Evolutionary conservation across 352 stramenopile genomes (phyloP).

Genomic region (Pythium phragmitis): DNA sequence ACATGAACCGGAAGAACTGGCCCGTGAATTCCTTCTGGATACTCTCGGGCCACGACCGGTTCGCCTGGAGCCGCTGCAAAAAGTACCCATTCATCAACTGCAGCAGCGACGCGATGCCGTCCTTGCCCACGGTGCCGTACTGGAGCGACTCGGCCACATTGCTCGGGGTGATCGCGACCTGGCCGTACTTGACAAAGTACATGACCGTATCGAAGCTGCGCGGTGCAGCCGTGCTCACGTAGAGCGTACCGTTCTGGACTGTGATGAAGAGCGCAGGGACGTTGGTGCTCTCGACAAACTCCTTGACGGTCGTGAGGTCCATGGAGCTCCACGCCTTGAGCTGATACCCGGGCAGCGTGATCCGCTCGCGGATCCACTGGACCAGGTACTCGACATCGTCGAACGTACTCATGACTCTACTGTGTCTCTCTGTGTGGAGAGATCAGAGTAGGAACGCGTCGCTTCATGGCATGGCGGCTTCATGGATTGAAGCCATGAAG

Average conservation of each 20-base stretch:
- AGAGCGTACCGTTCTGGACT: constrained; percentile 44
- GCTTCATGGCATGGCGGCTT: constrained; percentile 3
- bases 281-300: constrained; percentile 73
- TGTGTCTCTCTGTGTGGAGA: not conserved
- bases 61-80: constrained; percentile 74
- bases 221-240: constrained; percentile 57
- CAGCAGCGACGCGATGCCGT: constrained; percentile 77
- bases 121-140: constrained; percentile 75
- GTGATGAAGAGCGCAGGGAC: constrained; percentile 72
- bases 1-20: constrained; percentile 96
- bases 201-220: constrained; percentile 54
- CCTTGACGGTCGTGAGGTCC: constrained; percentile 79
- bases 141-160: constrained; percentile 65
- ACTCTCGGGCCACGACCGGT: constrained; percentile 90
- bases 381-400: constrained; percentile 83
- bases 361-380: constrained; percentile 84
- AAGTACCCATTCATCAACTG: constrained; percentile 87
- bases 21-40: constrained; percentile 93
- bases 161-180: constrained; percentile 54
- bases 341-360: constrained; percentile 69
- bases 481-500: constrained; percentile 24
- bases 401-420: constrained; percentile 66
- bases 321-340: constrained; percentile 70
- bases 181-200: constrained; percentile 90
- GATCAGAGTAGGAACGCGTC: constrained; percentile 1